Evolutionary conservation across 257 asterid genomes (phyloP).

Genomic region (Nicotiana knightiana): DNA sequence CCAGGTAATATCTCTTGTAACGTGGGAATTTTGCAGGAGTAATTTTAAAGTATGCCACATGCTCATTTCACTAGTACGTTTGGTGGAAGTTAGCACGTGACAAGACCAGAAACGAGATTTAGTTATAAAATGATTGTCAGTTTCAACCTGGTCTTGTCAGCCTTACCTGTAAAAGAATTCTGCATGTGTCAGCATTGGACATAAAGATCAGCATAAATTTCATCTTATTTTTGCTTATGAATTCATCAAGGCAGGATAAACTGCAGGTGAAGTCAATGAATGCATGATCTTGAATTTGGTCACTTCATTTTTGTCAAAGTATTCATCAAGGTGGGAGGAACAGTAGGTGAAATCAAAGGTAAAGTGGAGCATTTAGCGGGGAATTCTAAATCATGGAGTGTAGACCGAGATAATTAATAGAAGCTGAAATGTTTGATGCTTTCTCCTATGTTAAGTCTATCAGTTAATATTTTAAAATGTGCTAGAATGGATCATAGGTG

Average conservation of each 20-base stretch:
- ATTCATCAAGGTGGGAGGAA: background rate
- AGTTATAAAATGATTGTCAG: background rate
- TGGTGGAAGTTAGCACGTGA: background rate
- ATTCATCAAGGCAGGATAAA: constrained; percentile 1
- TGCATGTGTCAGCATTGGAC: background rate
- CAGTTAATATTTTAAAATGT: background rate
- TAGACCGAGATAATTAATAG: background rate
- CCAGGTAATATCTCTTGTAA: constrained; percentile 44
- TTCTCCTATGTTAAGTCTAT: background rate
- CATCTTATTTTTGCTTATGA: background rate
- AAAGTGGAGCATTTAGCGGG: background rate
- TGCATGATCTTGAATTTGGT: background rate
- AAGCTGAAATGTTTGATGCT: background rate
- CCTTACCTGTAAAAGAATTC: background rate
- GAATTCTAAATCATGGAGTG: background rate
- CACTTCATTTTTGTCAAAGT: background rate
- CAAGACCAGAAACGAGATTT: background rate
- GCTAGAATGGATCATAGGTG: background rate
- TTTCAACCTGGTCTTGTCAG: background rate
- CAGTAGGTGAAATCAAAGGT: background rate
- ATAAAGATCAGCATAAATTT: background rate
- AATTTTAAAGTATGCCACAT: background rate
- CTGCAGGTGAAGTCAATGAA: background rate
- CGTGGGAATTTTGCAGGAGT: background rate
- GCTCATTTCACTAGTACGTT: background rate